Base-by-base conservation (phyloP, 768 basidiomycete species). In the Tricholoma terreum region DNA sequence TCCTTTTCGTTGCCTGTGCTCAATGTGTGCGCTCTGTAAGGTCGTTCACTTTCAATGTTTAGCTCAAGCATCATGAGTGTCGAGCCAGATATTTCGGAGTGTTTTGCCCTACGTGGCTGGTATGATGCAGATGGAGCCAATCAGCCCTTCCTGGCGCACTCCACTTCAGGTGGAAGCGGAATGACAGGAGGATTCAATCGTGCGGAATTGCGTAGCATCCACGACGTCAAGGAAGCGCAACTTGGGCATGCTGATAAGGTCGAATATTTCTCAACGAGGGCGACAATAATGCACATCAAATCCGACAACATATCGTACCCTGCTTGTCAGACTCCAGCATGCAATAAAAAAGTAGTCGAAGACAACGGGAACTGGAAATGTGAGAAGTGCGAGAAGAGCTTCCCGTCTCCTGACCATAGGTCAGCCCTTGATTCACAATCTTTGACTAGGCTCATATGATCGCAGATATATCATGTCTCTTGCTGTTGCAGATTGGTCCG, bases 71-170 rank as follows among this genome's bases (percentile, higher is more conserved):
- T 83, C 3, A 89, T 97, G 86, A 75, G 82, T n/a, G 68, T 91
- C 64, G 87, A 94, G 61, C 96, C 96, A 6, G 92, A 98, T 62
- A 89, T 95, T n/a, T 78, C 83, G n/a, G 92, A 94, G 55, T 90
- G 91, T 1, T 92, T 94, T 67, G 66, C 75, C 1, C 79, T 98
- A 42, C 84, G 92, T 48, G 97, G 96, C 38, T 99, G 97, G 97
- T 98, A 85, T 69, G 92, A 95, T 58, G 79, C 80, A 8, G 71
- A 78, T 17, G 96, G 94, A 1, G 70, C 78, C 1, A 74, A 76
- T 1, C 72, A 82, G 38, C 71, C 79, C 1, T 98, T 94, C 82
- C 82, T 87, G 40, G 80, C 92, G 0, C 88, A 92, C 68, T 80
- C 86, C 11, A 57, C 73, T 5, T 73, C 72, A 6, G 77, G 75